Conservation (phyloP, 441 rosid genomes). For the Mallotus repandus region DNA sequence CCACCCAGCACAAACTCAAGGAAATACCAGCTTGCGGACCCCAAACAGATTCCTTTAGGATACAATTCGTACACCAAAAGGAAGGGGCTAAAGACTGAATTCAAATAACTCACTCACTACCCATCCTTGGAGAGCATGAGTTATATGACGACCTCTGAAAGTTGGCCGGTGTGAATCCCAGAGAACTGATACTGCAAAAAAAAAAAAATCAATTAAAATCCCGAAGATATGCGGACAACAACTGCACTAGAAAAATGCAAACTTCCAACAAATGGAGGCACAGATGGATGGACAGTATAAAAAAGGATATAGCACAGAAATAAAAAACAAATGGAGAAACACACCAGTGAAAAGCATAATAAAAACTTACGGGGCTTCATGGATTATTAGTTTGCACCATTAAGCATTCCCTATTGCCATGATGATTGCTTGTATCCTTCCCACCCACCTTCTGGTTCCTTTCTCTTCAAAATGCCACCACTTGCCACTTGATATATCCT, state of each 20-base stretch:
- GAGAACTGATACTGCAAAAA: conserved; percentile 32
- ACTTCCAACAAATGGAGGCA: background rate
- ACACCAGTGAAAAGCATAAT: background rate
- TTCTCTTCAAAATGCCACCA: conserved; percentile 36
- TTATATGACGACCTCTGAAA: conserved; percentile 24
- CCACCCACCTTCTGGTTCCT: conserved; percentile 55
- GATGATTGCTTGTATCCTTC: conserved; percentile 43
- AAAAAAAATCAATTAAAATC: background rate
- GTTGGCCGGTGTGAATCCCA: background rate
- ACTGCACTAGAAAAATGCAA: background rate
- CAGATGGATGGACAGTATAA: background rate
- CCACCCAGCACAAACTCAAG: conserved; percentile 44
- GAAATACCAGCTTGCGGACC: conserved; percentile 35
- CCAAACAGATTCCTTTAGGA: conserved; percentile 26
- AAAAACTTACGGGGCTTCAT: conserved; percentile 46
- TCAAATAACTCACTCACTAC: conserved; percentile 55
- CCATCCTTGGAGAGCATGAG: conserved; percentile 39
- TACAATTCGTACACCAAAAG: conserved; percentile 33
- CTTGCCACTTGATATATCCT: conserved; percentile 35
- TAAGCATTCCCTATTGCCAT: conserved; percentile 33
- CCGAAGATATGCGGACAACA: background rate
- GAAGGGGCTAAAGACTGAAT: conserved; percentile 43
- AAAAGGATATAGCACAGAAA: background rate
- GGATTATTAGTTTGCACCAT: conserved; percentile 33
- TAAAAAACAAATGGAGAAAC: background rate